phyloP scores from a whole-genome alignment of 2,329 filamentous ascomycete genomes.

The Aspergillus fumigatus region DNA sequence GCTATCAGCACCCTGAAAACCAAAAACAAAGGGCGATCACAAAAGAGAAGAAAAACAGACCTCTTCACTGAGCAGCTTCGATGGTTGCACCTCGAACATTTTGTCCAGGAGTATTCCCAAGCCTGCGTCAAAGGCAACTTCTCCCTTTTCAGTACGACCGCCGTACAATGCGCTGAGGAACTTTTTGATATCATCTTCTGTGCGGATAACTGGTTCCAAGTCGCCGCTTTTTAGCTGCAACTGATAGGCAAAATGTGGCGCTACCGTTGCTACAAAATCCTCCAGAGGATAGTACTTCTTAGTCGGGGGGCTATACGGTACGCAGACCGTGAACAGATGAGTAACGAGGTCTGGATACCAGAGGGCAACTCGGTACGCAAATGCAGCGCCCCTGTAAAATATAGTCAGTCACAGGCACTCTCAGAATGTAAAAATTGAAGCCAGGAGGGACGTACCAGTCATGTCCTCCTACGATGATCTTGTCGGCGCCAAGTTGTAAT shows the following conservation, averaged over 20 bases:
- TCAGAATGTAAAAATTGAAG: neutral
- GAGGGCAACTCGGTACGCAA: constrained; percentile 70
- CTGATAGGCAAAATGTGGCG: constrained; percentile 79
- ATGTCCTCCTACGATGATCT: constrained; percentile 80
- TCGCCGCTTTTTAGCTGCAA: constrained; percentile 69
- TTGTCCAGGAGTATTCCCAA: constrained; percentile 62
- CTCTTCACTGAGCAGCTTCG: constrained; percentile 59
- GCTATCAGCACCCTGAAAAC: constrained; percentile 4
- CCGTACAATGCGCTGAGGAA: constrained; percentile 72
- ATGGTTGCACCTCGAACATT: constrained; percentile 53
- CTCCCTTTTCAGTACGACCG: constrained; percentile 53
- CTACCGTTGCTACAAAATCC: constrained; percentile 50
- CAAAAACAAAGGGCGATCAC: neutral
- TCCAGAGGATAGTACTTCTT: constrained; percentile 54
- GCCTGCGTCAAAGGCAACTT: constrained; percentile 54
- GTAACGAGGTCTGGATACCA: constrained; percentile 69
- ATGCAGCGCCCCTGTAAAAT: constrained; percentile 61
- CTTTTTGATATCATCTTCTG: constrained; percentile 59
- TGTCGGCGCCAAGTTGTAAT: constrained; percentile 49
- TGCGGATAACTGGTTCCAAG: constrained; percentile 55
- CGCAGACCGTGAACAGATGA: constrained; percentile 75
- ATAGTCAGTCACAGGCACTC: neutral
- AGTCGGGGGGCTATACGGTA: constrained; percentile 61
- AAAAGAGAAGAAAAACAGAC: constrained; percentile 30
- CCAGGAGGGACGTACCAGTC: constrained; percentile 58